These are phyloP conservation scores for Aspergillus sp. DNA, from an alignment of 2,329 filamentous ascomycete genomes.

Conservation along the genomic window DNA sequence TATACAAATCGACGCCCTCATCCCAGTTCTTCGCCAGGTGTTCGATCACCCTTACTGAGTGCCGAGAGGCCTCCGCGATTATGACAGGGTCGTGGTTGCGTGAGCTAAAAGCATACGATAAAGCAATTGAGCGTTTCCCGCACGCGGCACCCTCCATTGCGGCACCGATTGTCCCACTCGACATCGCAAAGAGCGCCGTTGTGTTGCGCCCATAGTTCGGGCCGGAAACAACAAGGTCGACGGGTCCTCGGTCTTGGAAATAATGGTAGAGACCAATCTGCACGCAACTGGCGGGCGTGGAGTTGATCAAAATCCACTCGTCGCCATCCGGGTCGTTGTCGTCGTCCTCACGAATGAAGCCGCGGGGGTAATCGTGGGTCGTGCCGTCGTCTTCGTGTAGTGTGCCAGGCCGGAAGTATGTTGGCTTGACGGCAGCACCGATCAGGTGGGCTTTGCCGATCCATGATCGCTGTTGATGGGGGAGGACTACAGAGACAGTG, in stretches of 20 bases:
- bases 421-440: conserved; percentile 78
- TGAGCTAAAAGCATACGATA: conserved; percentile 88
- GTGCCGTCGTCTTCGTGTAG: conserved; percentile 66
- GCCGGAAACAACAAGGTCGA: conserved; percentile 76
- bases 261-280: conserved; percentile 82
- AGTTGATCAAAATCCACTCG: conserved; percentile 80
- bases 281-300: conserved; percentile 76
- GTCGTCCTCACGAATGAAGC: conserved; percentile 52
- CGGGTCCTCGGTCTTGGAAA: conserved; percentile 67
- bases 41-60: conserved; percentile 76
- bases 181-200: conserved; percentile 75
- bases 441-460: conserved; percentile 98
- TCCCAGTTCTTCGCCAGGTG: conserved; percentile 75
- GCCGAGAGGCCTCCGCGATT: conserved; percentile 72
- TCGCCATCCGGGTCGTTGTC: conserved; percentile 55
- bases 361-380: conserved; percentile 60
- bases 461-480: conserved; percentile 91
- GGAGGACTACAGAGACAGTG: conserved; percentile 85
- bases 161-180: conserved; percentile 73
- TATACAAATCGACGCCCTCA: conserved; percentile 77
- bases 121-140: conserved; percentile 69
- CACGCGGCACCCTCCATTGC: conserved; percentile 77
- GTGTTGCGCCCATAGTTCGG: conserved; percentile 84
- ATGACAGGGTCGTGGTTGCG: conserved; percentile 79
- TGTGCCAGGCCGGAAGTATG: conserved; percentile 73